A percentile compares a stretch with the other conserved stretches of the same genome.
Conservation (phyloP, 1,284 basidiomycete genomes). For the Lignosus rhinocerotis region DNA sequence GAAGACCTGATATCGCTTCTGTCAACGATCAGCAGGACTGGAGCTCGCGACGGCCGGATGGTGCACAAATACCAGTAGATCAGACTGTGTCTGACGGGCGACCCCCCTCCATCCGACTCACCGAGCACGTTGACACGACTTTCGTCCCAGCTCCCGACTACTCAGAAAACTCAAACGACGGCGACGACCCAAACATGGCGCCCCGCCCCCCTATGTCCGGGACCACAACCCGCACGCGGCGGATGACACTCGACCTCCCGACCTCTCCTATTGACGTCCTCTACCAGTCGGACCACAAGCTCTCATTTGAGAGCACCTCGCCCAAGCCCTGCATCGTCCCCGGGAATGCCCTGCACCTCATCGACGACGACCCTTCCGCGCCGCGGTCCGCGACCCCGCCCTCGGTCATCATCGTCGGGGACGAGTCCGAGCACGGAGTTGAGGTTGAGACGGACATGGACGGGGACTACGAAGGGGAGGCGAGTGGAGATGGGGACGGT, state of each 20-base stretch:
- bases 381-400: conserved; percentile 32
- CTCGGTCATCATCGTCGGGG: conserved; percentile 30
- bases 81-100: not conserved
- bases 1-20: not conserved
- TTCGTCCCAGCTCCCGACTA: not conserved
- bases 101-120: conserved; percentile 9
- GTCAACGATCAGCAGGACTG: not conserved
- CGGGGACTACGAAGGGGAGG: conserved; percentile 14
- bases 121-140: not conserved
- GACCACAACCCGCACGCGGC: conserved; percentile 12
- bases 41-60: not conserved
- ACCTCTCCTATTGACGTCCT: conserved; percentile 19
- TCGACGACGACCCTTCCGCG: conserved; percentile 34
- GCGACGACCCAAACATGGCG: conserved; percentile 2
- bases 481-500: not conserved
- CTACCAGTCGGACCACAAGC: conserved; percentile 28
- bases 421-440: conserved; percentile 21
- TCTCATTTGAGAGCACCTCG: conserved; percentile 30
- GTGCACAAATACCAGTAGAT: not conserved
- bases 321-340: conserved; percentile 36
- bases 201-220: conserved; percentile 3
- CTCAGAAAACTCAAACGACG: not conserved
- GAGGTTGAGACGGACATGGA: conserved; percentile 20
- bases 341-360: conserved; percentile 38
- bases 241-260: conserved; percentile 26